Evolutionary conservation across 257 asterid species (phyloP), one percentile per base, ranked within the genome.

Genomic region (Solanum chaucha): DNA sequence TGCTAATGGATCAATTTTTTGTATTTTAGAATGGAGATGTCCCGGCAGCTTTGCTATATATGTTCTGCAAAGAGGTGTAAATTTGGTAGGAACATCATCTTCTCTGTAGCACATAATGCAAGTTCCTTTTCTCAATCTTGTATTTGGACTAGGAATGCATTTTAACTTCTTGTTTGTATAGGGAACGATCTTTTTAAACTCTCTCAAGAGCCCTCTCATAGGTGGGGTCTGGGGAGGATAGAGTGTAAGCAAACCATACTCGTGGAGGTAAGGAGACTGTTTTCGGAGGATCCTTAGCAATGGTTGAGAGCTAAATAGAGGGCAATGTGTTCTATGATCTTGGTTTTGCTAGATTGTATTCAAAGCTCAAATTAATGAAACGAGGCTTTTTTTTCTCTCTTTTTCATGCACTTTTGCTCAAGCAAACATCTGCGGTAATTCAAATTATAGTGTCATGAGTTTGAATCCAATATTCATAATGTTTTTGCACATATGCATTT

Each of bases 1-100:
- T 58, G 85, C 70, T 40, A 13, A 14, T 40, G 24, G n/a, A 5
- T 32, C 70, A 0, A 13, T 61, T 51, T 24, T 24, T 36, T 75
- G 75, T 89, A 68, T 44, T 44, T 10, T 85, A 70, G 64, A 75
- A 55, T 36, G 87, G 68, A 81, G 74, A 32, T 73, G 20, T 24
- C 51, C 22, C 22, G 64, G 80, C n/a, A 32, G 28, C 38, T 67
- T 24, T 77, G 84, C 59, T 40, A 41, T 41, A 24, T 13, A 41
- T 68, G 30, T 61, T 64, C 78, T 36, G 78, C 59, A 26, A n/a
- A 34, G 86, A 83, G 74, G 30, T 83, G 88, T 87, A 84, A 78
- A 85, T 89, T 80, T 28, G 51, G 85, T 80, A 46, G 85, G 85
- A 80, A 48, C 64, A 44, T 75, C 58, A 41, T 78, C 64, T 78